Conservation (phyloP, 257 asterid genomes). For the Anisodus tanguticus region DNA sequence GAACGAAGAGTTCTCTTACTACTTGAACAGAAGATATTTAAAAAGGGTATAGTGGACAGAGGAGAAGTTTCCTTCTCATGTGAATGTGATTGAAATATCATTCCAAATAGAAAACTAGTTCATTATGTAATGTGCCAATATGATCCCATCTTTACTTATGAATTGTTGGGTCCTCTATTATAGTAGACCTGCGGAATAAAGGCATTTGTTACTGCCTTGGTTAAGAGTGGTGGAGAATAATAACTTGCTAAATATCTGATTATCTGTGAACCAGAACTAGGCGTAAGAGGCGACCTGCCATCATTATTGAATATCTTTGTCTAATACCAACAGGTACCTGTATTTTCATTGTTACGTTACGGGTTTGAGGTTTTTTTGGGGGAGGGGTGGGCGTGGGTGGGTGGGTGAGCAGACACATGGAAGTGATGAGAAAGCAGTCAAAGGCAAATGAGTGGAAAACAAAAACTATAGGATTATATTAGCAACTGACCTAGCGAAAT, state of each 20-base stretch:
- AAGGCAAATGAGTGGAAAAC: not conserved
- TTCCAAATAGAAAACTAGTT: not conserved
- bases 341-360: not conserved
- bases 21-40: not conserved
- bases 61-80: not conserved
- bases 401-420: not conserved
- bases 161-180: not conserved
- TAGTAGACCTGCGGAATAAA: not conserved
- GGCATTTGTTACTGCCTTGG: not conserved
- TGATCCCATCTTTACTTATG: not conserved
- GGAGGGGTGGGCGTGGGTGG: not conserved
- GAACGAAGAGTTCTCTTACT: not conserved
- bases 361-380: not conserved
- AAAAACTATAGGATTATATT: not conserved
- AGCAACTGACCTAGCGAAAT: not conserved
- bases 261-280: not conserved
- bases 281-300: not conserved
- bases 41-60: not conserved
- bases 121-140: not conserved
- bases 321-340: not conserved
- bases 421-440: not conserved
- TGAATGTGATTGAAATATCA: conserved; percentile 1
- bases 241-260: not conserved
- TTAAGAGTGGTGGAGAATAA: not conserved
- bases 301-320: not conserved